Conservation (phyloP, 2,329 filamentous ascomycete species). For the Chaetoscypha palmicola region DNA sequence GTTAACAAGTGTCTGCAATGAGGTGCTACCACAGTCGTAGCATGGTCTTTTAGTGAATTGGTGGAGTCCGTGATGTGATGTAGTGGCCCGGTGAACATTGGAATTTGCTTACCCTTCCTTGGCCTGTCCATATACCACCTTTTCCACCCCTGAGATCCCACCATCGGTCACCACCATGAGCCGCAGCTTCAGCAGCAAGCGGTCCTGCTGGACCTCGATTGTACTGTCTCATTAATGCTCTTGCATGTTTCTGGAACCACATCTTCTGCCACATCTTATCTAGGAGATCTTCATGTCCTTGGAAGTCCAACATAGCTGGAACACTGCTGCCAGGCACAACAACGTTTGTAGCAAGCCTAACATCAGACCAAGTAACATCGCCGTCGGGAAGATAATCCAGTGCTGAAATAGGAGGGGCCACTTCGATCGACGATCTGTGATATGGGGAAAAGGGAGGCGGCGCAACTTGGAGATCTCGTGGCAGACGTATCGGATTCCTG, state of each 20-base stretch:
- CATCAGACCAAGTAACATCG: constrained; percentile 6
- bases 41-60: background rate
- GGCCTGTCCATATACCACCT: constrained; percentile 47
- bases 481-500: constrained; percentile 12
- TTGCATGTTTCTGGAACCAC: constrained; percentile 32
- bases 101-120: constrained; percentile 3
- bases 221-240: constrained; percentile 43
- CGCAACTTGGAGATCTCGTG: constrained; percentile 13
- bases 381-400: constrained; percentile 12
- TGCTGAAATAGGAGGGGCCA: constrained; percentile 4
- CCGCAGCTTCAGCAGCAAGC: constrained; percentile 36
- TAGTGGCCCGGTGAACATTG: too few relatives aligned
- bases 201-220: constrained; percentile 38
- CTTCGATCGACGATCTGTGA: background rate
- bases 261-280: constrained; percentile 11
- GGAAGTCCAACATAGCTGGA: constrained; percentile 8
- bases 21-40: background rate
- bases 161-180: constrained; percentile 39
- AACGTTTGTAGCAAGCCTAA: constrained; percentile 12
- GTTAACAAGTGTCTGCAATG: constrained; percentile 17
- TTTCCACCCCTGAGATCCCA: constrained; percentile 44
- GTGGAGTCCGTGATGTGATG: background rate
- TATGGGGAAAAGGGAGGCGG: constrained; percentile 11
- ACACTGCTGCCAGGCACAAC: constrained; percentile 9
- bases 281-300: constrained; percentile 1